Evolutionary conservation across 1,139 yeast genomes (phyloP), one percentile per base, ranked within the genome.

Genomic region (Ogataea hybrid): DNA sequence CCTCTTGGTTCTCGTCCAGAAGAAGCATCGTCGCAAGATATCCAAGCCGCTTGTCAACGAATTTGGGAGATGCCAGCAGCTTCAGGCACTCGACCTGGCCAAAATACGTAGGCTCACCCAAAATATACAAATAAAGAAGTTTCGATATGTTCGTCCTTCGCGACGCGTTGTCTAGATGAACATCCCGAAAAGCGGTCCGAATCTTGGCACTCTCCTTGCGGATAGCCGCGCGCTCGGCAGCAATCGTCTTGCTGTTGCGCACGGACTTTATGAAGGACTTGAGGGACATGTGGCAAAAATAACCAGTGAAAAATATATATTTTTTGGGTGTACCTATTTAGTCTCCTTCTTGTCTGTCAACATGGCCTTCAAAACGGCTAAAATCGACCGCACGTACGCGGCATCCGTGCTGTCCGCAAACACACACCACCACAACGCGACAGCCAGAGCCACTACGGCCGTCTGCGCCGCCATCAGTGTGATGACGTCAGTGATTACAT

Each of bases 1-100:
- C 92, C 59, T 94, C 98, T 64, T 92, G 97, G 57, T 88, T 87
- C 65, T 92, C 98, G 64, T 94, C 98, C 52, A 94, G 71, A 42
- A 94, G 69, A 48, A 88, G 71, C 90, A 88, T 87, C 7, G 96
- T 85, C 15, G 97, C 97, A 57, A 94, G 68, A 62, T 94, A 94
- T 0, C 98, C 99, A 47, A 94, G 73, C 49, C 97, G 73, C 65
- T 94, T 94, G 65, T 89, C 96, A 31, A 85, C 76, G 62, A 88
- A 92, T 42, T 83, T 75, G 8, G 89, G 82, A 6, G 96, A 84
- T 0, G 96, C 96, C 47, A 94, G 75, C 51, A 94, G 71, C 63
- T 92, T 94, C 54, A 94, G 77, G 62, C 97, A 90, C 63, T 94
- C 99, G 11, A 94, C 96, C 63, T 94, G 99, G 2, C 98, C 99